phyloP scores from a whole-genome alignment of 148 eudicot genomes.

The Cornus controversa region DNA sequence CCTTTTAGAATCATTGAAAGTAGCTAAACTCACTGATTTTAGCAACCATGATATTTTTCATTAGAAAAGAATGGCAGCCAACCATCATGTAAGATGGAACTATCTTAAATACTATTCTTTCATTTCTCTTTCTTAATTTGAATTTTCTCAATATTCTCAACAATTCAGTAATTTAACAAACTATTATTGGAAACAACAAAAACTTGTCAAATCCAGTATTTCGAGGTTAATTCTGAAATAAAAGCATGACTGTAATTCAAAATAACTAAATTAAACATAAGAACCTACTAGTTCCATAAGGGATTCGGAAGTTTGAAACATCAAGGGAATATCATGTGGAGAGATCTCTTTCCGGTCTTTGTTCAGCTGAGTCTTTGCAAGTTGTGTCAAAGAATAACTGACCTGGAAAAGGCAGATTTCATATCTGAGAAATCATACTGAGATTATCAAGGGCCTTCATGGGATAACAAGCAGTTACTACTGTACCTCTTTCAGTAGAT shows the following conservation, averaged over 20 bases:
- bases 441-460: neutral
- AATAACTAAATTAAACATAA: neutral
- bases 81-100: neutral
- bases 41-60: neutral
- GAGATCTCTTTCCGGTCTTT: conserved; percentile 92
- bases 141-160: neutral
- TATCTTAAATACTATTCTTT: neutral
- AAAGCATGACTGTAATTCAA: neutral
- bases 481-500: conserved; percentile 91
- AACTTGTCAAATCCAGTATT: neutral
- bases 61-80: neutral
- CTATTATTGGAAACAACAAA: neutral
- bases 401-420: conserved; percentile 52
- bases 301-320: conserved; percentile 72
- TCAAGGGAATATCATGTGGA: conserved; percentile 68
- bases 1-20: neutral
- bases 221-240: neutral
- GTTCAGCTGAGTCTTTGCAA: conserved; percentile 83
- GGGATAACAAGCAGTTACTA: neutral
- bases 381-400: conserved; percentile 93
- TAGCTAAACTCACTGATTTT: neutral
- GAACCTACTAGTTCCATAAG: conserved; percentile 82
- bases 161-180: neutral
- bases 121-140: neutral
- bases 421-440: conserved; percentile 14